Evolutionary conservation across 208 protist genomes (phyloP), one percentile per base, ranked within the genome.

Genomic region (Trypanosoma boissoni): DNA sequence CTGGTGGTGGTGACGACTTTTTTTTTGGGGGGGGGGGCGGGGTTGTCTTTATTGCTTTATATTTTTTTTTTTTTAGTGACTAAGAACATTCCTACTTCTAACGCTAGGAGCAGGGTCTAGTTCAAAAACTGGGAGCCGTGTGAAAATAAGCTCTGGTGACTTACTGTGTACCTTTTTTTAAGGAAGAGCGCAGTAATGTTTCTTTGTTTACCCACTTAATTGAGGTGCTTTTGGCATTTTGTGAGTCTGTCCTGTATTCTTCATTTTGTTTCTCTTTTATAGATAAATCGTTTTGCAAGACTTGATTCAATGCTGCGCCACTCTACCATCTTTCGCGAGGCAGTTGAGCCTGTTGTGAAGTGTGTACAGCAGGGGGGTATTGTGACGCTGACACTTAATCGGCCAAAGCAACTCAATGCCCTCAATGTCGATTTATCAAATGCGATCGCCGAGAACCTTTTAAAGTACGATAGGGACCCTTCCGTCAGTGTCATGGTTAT

Each of bases 371-470:
- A 69, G 6, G 88, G 83, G 18, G 77, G 59, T 14, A 88, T 98
- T 32, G 78, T 83, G 28, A 72, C 89, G 20, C 58, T 98, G 29
- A 97, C 91, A n/a, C 72, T 98, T 36, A 97, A 97, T 64, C 80
- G 94, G 31, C 95, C 93, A 12, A 87, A 94, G 31, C 87, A 95
- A 21, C 87, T 98, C 28, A 98, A 98, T 60, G 95, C 96, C 2
- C 78, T 98, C 5, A 98, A 94, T 62, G 63, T 58, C 46, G 80
- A 79, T 3, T 74, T 98, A 31, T 75, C 88, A 39, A 58, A 68
- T 27, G 82, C 86, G 43, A 44, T 98, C 16, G 78, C 80, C 46
- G 59, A 44, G 1, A 75, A 76, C 16, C 23, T 97, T 20, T 36
- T 74, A n/a, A 78, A 85, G 50, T 97, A 76, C 58, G 88, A 98